These are phyloP conservation scores for Alternaria sp. DNA, from an alignment of 2,329 filamentous ascomycete species.

Conservation along the genomic window DNA sequence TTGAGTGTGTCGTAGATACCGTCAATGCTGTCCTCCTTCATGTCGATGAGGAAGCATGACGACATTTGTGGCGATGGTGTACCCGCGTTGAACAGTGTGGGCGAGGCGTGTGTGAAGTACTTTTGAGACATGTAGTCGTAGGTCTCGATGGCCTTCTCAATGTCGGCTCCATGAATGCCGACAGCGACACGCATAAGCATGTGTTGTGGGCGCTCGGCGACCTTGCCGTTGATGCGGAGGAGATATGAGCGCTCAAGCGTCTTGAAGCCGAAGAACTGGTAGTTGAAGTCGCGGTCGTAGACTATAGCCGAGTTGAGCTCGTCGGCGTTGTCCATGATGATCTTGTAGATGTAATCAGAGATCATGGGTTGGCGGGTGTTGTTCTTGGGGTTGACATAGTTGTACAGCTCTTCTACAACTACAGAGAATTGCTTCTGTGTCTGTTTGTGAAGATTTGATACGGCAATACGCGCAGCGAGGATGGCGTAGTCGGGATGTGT, in stretches of 20 bases:
- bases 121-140: slow-evolving; percentile 99
- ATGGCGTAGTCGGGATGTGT: slow-evolving; percentile 99
- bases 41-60: slow-evolving; percentile 98
- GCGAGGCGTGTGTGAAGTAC: slow-evolving; percentile 97
- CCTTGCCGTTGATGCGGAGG: slow-evolving; percentile 91
- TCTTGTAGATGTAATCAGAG: slow-evolving; percentile 86
- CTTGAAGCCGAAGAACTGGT: slow-evolving; percentile 99
- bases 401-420: slow-evolving; percentile 89
- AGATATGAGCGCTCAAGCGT: slow-evolving; percentile 97
- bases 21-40: slow-evolving; percentile 99
- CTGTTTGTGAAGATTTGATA: slow-evolving; percentile 99
- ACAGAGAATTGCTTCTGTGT: slow-evolving; percentile 99
- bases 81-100: slow-evolving; percentile 96
- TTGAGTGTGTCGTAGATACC: slow-evolving; percentile 99
- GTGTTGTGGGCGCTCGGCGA: slow-evolving; percentile 96
- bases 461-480: slow-evolving; percentile 95
- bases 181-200: slow-evolving; percentile 99
- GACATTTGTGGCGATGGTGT: slow-evolving; percentile 94
- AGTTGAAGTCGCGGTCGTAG: slow-evolving; percentile 99
- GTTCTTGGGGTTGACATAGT: slow-evolving; percentile 97
- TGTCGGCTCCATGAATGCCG: slow-evolving; percentile 92
- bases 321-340: slow-evolving; percentile 92
- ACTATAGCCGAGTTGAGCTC: slow-evolving; percentile 99
- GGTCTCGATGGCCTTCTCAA: slow-evolving; percentile 94
- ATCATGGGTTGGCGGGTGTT: slow-evolving; percentile 88